Percentiles rank a stretch among this genome's conserved stretches.
Conservation (phyloP, 352 stramenopile species). For the Phytophthora podocarpi region DNA sequence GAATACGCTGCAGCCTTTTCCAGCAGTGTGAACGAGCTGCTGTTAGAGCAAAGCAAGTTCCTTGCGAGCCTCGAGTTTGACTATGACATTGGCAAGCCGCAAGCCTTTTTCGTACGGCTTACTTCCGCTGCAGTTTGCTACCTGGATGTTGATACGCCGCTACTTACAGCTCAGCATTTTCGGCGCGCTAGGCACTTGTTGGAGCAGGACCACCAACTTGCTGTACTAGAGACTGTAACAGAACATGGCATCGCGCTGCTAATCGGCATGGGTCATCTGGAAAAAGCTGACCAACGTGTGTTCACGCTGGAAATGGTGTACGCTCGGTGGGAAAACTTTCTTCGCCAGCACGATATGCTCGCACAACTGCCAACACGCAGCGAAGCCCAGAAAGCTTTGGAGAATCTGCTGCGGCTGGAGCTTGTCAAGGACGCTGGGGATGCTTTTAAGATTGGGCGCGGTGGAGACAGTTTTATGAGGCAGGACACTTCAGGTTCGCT, state of each 20-base stretch:
- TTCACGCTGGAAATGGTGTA: conserved; percentile 90
- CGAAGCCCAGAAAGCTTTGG: conserved; percentile 77
- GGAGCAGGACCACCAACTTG: conserved; percentile 77
- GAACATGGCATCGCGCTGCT: conserved; percentile 75
- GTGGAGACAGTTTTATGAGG: conserved; percentile 21
- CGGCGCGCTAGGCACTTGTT: conserved; percentile 56
- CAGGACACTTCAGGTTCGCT: conserved; percentile 43
- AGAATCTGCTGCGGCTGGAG: conserved; percentile 70
- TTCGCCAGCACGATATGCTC: conserved; percentile 76
- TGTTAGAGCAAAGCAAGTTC: conserved; percentile 41
- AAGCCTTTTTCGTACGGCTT: conserved; percentile 72
- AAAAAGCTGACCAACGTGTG: conserved; percentile 63
- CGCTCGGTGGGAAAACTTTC: conserved; percentile 78
- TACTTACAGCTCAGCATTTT: conserved; percentile 56
- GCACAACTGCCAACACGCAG: conserved; percentile 62
- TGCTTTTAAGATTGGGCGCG: conserved; percentile 67
- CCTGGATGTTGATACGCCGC: conserved; percentile 41
- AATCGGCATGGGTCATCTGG: conserved; percentile 80
- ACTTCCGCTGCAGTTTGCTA: conserved; percentile 53
- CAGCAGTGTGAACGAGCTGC: conserved; percentile 39
- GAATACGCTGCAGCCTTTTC: conserved; percentile 54
- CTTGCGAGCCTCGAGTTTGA: conserved; percentile 66
- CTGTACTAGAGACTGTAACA: conserved; percentile 66
- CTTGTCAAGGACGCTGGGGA: conserved; percentile 80
- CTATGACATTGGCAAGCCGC: conserved; percentile 77